Percentiles rank a stretch among this genome's conserved stretches.
Conservation (phyloP, 345 rosid species). For the Carallia pectinifolia region DNA sequence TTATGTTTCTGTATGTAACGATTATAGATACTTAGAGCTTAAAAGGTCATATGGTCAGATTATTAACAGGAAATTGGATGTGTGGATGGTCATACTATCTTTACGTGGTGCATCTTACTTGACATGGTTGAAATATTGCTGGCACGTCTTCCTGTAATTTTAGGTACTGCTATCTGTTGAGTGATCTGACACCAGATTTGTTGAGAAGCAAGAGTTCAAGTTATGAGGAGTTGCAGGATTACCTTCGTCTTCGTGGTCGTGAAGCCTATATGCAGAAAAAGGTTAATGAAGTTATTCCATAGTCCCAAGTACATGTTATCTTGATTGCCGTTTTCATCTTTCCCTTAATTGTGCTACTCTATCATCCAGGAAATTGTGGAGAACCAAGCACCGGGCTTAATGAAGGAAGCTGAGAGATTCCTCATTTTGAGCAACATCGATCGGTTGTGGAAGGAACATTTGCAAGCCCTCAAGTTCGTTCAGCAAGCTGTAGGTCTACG, state of each 20-base stretch:
- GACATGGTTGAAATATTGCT: conserved; percentile 9
- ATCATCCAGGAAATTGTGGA: conserved; percentile 63
- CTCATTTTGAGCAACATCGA: conserved; percentile 87
- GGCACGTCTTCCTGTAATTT: conserved; percentile 6
- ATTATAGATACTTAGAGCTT: background rate
- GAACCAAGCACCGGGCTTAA: conserved; percentile 80
- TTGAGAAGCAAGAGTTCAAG: conserved; percentile 61
- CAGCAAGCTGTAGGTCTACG: conserved; percentile 97
- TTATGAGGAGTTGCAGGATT: conserved; percentile 68
- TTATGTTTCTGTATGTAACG: background rate
- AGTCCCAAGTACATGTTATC: background rate
- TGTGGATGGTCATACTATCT: background rate
- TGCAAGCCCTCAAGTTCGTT: conserved; percentile 90
- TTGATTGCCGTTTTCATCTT: background rate
- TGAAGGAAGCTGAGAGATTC: conserved; percentile 92
- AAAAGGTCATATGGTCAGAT: background rate
- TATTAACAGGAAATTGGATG: background rate
- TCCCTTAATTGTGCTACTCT: background rate
- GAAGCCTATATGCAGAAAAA: conserved; percentile 92
- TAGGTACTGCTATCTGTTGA: conserved; percentile 91
- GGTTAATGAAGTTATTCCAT: conserved; percentile 39
- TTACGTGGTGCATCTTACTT: conserved; percentile 6
- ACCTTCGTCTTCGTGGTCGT: conserved; percentile 74
- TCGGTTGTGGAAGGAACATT: conserved; percentile 95
- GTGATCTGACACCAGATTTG: conserved; percentile 72